Base-by-base conservation (phyloP, 768 basidiomycete species). In the Pleurotus cornucopiae region DNA sequence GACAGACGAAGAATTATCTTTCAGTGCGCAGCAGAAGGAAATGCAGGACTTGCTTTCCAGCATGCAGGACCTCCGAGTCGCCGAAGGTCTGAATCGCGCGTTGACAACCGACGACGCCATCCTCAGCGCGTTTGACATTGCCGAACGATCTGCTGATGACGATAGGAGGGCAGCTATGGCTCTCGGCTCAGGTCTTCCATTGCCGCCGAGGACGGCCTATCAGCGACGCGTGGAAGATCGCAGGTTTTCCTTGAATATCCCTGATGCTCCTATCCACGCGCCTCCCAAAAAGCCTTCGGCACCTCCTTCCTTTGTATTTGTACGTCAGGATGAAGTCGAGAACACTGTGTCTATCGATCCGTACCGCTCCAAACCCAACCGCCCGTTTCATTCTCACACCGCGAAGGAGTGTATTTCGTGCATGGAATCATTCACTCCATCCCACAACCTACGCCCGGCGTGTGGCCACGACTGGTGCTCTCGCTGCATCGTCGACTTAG, bases 1-100 rank as follows among this genome's bases (percentile, higher is more conserved):
- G 5, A 66, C 71, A 0, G 81, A 85, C 60, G 73, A 76, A 39
- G 76, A 80, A 39, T 53, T 73, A 6, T 83, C 83, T 0, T 65
- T 79, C 6, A 67, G 69, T 38, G 41, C 77, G 0, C 79, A 79
- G 53, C 66, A 67, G 2, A 69, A 76, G 25, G 69, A 72, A 13
- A 52, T 78, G 4, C 56, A 66, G 5, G 58, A 61, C 6, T 56
- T 70, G 41, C 55, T 76, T 3, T 61, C 59, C 0, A 43, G 64
- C n/a, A 63, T 74, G 23, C 63, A 67, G 2, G 80, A 82, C 57
- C 56, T 66, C 12, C 65, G 63, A 13, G 61, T 79, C 9, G 80
- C 82, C 0, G 65, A 62, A 53, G 80, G 76, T 56, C 58, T 83
- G 6, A 71, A 69, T n/a, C 60, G 60, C 4, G 77, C 79, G 3